A percentile compares a stretch with the other conserved stretches of the same genome.
phyloP scores from a whole-genome alignment of 2,329 filamentous ascomycete genomes.

The Xylaria sp. region DNA sequence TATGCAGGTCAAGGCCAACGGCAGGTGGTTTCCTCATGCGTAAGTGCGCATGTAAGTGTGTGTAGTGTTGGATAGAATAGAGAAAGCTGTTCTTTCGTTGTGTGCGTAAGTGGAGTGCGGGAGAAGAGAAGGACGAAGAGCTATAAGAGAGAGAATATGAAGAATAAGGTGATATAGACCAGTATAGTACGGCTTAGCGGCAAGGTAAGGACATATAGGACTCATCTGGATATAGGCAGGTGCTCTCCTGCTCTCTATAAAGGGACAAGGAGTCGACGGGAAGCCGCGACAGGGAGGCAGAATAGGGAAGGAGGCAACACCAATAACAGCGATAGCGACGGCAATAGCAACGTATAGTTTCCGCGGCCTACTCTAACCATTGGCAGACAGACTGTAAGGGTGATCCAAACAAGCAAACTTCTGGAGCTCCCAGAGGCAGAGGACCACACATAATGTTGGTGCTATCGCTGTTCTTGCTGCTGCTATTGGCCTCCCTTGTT shows the following conservation, averaged over 20 bases:
- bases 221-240: too few species aligned
- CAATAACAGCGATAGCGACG: neutral
- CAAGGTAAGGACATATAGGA: too few species aligned
- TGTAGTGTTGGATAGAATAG: neutral
- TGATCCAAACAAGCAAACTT: neutral
- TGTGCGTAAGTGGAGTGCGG: neutral
- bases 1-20: constrained; percentile 13
- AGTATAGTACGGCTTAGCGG: too few species aligned
- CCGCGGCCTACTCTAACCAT: neutral
- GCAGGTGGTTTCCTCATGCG: neutral
- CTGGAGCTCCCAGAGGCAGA: neutral
- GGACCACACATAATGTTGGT: neutral
- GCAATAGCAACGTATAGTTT: constrained; percentile 4
- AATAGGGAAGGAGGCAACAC: neutral
- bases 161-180: too few species aligned
- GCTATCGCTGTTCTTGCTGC: constrained; percentile 3
- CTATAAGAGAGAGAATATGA: too few species aligned
- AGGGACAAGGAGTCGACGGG: neutral
- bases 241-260: neutral
- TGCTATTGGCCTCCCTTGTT: neutral
- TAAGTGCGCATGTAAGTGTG: too few species aligned
- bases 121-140: too few species aligned
- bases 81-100: constrained; percentile 1
- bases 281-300: neutral
- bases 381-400: neutral